A percentile compares a stretch with the other conserved stretches of the same genome.
Evolutionary conservation across 2,329 filamentous ascomycete genomes (phyloP).

Genomic region (Fusarium torulosum): DNA sequence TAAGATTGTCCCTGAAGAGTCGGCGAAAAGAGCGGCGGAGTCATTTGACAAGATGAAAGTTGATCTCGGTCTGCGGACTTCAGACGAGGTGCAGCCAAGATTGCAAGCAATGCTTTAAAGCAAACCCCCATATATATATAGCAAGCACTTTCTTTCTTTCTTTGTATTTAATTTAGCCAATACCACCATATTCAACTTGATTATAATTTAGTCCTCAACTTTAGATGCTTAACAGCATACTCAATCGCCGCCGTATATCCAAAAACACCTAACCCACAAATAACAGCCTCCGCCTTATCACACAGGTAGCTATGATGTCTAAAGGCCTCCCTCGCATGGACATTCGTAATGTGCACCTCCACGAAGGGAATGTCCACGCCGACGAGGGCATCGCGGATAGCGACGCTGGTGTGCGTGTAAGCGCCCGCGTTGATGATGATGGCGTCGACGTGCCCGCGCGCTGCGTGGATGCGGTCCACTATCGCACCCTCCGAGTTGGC

Average conservation of each 20-base stretch:
- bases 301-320: constrained; percentile 78
- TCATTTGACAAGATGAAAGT: constrained; percentile 63
- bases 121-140: background rate
- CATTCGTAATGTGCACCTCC: constrained; percentile 82
- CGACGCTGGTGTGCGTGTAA: constrained; percentile 81
- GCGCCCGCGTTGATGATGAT: constrained; percentile 83
- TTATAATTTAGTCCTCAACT: constrained; percentile 51
- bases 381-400: constrained; percentile 78
- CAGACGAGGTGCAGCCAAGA: constrained; percentile 45
- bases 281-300: constrained; percentile 80
- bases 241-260: constrained; percentile 73
- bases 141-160: background rate
- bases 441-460: constrained; percentile 68
- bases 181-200: background rate
- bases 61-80: constrained; percentile 52
- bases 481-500: constrained; percentile 84
- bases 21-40: constrained; percentile 69
- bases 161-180: background rate
- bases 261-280: constrained; percentile 75
- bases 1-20: constrained; percentile 70
- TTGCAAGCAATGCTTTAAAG: constrained; percentile 53
- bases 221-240: constrained; percentile 62
- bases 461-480: constrained; percentile 78
- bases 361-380: constrained; percentile 79
- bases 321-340: constrained; percentile 77